These are phyloP conservation scores for Microdochium bolleyi DNA, from an alignment of 2,329 filamentous ascomycete genomes.

Conservation along the genomic window DNA sequence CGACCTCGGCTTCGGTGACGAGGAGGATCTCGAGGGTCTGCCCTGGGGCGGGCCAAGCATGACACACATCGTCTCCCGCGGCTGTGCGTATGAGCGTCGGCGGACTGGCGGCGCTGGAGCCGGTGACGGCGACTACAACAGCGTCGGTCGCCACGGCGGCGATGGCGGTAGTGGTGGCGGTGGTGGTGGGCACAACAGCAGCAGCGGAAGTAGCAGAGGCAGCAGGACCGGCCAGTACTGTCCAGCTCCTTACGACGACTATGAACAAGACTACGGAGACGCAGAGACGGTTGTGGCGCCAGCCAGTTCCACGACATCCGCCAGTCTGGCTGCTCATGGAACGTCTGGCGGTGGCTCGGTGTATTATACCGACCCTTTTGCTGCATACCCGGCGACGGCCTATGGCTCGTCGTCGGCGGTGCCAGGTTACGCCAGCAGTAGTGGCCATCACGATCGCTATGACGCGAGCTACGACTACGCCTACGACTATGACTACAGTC, in stretches of 20 bases:
- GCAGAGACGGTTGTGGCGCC: neutral
- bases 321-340: neutral
- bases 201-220: too few relatives aligned
- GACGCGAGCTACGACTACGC: too few relatives aligned
- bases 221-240: slow-evolving; percentile 1
- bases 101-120: neutral
- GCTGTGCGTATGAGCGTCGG: slow-evolving; percentile 34
- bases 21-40: slow-evolving; percentile 52
- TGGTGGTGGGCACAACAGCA: slow-evolving; percentile 1
- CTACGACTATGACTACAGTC: too few relatives aligned
- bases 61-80: slow-evolving; percentile 40
- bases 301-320: too few relatives aligned
- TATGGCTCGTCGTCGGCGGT: neutral
- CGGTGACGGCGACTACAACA: neutral
- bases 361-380: neutral
- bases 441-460: too few relatives aligned
- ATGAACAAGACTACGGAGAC: neutral
- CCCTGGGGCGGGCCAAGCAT: slow-evolving; percentile 67
- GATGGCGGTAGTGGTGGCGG: neutral
- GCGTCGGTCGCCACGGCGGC: neutral
- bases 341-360: neutral
- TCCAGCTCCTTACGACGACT: neutral
- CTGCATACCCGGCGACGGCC: neutral
- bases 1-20: slow-evolving; percentile 39
- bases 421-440: neutral